Conservation (phyloP, 768 basidiomycete genomes). For the Candolleomyces eurysporus region DNA sequence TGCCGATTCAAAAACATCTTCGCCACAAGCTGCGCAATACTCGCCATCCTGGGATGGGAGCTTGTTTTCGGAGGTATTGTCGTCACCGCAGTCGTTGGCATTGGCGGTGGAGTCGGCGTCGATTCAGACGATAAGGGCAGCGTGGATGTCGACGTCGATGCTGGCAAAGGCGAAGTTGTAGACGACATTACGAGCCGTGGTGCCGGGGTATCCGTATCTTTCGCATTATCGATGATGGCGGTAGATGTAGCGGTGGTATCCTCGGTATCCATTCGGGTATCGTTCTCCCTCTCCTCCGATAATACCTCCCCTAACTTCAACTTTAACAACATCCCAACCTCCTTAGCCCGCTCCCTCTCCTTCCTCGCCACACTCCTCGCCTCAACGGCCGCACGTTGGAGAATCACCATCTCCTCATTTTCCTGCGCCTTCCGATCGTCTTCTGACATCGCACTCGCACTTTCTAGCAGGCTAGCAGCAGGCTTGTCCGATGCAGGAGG, state of each 20-base stretch:
- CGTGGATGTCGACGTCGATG: too few relatives aligned
- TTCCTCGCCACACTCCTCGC: slow-evolving; percentile 16
- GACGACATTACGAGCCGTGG: neutral
- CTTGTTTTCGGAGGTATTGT: neutral
- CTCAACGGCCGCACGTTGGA: slow-evolving; percentile 3
- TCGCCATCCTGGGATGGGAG: slow-evolving; percentile 18
- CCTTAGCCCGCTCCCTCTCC: slow-evolving; percentile 54
- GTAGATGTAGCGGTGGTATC: neutral
- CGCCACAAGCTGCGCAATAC: slow-evolving; percentile 37
- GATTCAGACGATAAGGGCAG: neutral
- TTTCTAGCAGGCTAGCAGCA: too few relatives aligned
- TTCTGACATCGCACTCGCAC: too few relatives aligned
- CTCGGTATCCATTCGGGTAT: neutral
- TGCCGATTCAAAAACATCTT: slow-evolving; percentile 36
- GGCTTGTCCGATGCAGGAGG: too few relatives aligned
- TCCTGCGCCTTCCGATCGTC: slow-evolving; percentile 15
- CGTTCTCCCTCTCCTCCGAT: neutral
- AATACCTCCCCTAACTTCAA: slow-evolving; percentile 51
- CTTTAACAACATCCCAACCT: slow-evolving; percentile 54
- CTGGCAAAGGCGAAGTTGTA: neutral
- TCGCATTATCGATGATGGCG: neutral
- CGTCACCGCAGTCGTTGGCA: slow-evolving; percentile 11
- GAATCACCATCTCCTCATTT: slow-evolving; percentile 21
- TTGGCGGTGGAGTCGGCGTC: slow-evolving; percentile 5
- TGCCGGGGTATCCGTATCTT: too few relatives aligned